Percentiles rank a stretch among this genome's conserved stretches.
These are phyloP conservation scores for Backusella westeae DNA, from an alignment of 192 early-diverging fungal genomes.

Conservation along the genomic window DNA sequence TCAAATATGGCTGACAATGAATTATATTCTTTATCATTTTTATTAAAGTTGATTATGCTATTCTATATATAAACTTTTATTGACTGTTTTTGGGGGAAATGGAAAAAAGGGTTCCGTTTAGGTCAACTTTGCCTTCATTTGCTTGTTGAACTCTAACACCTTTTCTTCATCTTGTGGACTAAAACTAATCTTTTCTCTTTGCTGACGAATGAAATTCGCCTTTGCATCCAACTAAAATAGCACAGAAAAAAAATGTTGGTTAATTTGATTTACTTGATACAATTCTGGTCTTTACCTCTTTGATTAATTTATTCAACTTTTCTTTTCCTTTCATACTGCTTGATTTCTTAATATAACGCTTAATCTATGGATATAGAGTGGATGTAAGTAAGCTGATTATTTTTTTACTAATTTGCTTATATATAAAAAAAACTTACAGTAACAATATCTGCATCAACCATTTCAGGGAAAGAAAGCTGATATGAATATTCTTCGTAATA, in stretches of 20 bases:
- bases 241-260: not conserved
- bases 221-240: slow-evolving; percentile 71
- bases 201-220: slow-evolving; percentile 66
- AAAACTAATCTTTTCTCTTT: slow-evolving; percentile 67
- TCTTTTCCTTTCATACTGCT: slow-evolving; percentile 79
- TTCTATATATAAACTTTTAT: not conserved
- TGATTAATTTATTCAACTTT: slow-evolving; percentile 76
- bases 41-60: not conserved
- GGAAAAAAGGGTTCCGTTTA: not conserved
- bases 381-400: not conserved
- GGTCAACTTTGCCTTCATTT: slow-evolving; percentile 6
- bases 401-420: not conserved
- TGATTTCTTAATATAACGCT: slow-evolving; percentile 80
- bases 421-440: slow-evolving; percentile 41
- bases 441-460: slow-evolving; percentile 82
- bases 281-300: slow-evolving; percentile 54
- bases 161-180: not conserved
- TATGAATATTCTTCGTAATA: slow-evolving; percentile 70
- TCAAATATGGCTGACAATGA: too few relatives aligned
- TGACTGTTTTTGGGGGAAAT: not conserved
- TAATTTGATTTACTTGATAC: not conserved
- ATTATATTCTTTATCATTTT: not conserved
- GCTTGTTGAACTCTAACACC: not conserved
- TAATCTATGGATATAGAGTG: slow-evolving; percentile 48
- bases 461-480: slow-evolving; percentile 94